Percentiles rank a stretch among this genome's conserved stretches.
Conservation (phyloP, 1,284 basidiomycete genomes). For the Leccinum pachyderme region DNA sequence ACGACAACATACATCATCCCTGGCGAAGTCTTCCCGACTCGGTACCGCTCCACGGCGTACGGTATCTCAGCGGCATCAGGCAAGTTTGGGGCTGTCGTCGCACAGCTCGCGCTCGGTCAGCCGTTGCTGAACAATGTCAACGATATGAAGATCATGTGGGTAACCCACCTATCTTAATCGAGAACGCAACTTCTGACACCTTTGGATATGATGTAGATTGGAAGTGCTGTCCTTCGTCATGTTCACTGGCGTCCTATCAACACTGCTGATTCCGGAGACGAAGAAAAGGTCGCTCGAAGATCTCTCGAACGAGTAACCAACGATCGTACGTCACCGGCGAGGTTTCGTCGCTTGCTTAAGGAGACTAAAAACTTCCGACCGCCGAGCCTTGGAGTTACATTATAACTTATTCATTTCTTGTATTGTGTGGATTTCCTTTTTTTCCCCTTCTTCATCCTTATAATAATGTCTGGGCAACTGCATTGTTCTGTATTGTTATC, state of each 20-base stretch:
- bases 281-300: conserved; percentile 56
- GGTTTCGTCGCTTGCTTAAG: conserved; percentile 5
- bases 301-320: conserved; percentile 51
- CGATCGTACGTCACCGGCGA: conserved; percentile 40
- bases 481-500: no score
- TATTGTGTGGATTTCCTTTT: neutral
- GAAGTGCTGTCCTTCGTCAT: conserved; percentile 57
- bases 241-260: conserved; percentile 58
- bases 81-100: conserved; percentile 68
- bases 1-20: conserved; percentile 73
- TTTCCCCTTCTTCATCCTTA: neutral
- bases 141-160: conserved; percentile 38
- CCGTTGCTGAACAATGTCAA: conserved; percentile 39
- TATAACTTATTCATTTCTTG: neutral
- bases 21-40: conserved; percentile 73
- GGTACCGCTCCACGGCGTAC: conserved; percentile 70
- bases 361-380: neutral
- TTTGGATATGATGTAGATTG: conserved; percentile 33
- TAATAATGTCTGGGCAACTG: neutral
- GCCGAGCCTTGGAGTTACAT: neutral
- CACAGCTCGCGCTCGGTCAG: conserved; percentile 57
- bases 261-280: conserved; percentile 61
- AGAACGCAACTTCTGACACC: no score
- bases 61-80: conserved; percentile 70
- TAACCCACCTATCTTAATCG: neutral